phyloP scores from a whole-genome alignment of 1,139 yeast species.

The Magnusiomyces paraingens region DNA sequence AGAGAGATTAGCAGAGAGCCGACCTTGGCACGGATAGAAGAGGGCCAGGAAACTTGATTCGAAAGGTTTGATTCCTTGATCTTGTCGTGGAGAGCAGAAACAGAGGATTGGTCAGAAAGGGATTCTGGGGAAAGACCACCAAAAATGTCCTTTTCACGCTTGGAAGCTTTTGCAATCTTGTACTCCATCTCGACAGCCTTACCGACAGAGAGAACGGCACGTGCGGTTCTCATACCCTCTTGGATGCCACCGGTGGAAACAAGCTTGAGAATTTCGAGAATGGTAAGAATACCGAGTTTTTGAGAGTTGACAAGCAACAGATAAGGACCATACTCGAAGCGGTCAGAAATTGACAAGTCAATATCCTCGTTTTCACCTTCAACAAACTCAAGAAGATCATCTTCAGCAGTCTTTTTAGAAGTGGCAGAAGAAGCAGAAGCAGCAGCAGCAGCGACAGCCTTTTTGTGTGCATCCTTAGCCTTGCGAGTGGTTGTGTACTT shows the following conservation, averaged over 20 bases:
- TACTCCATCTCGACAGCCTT: constrained; percentile 81
- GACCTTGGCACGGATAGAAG: constrained; percentile 63
- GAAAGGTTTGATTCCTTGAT: constrained; percentile 26
- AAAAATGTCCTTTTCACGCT: constrained; percentile 45
- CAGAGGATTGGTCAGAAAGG: constrained; percentile 1
- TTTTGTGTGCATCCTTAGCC: constrained; percentile 4
- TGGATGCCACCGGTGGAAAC: constrained; percentile 69
- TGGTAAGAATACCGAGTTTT: constrained; percentile 76
- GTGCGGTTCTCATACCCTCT: constrained; percentile 83
- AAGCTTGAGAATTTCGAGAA: constrained; percentile 70
- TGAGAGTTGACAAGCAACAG: constrained; percentile 65
- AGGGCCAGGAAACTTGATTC: constrained; percentile 51
- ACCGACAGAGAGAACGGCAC: constrained; percentile 77
- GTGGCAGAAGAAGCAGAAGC: constrained; percentile 14
- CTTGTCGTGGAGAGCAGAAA: constrained; percentile 19
- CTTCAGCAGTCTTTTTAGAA: constrained; percentile 18
- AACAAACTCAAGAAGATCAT: constrained; percentile 9
- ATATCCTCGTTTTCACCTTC: constrained; percentile 17
- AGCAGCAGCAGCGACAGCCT: background rate
- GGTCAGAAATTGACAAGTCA: constrained; percentile 37
- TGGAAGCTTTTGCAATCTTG: constrained; percentile 48
- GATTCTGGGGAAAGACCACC: constrained; percentile 20
- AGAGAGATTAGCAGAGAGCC: constrained; percentile 77
- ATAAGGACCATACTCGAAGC: constrained; percentile 74
- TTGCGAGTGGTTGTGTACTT: constrained; percentile 18